A percentile compares a stretch with the other conserved stretches of the same genome.
Conservation (phyloP, 78 protist species). For the Parvularia atlantis region DNA sequence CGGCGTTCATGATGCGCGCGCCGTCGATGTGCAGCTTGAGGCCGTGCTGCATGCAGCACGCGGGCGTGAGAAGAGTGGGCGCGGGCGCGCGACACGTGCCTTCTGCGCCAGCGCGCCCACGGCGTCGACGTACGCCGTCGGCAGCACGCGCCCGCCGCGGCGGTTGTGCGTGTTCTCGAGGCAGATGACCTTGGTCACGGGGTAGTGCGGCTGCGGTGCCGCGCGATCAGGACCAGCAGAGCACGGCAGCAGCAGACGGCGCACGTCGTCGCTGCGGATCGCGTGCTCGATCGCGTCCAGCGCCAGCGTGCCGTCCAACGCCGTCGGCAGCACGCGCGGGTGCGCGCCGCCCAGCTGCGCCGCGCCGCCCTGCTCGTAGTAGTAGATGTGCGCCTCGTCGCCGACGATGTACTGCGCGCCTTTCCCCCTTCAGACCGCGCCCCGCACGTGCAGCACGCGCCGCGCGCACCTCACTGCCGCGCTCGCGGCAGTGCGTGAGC, state of each 20-base stretch:
- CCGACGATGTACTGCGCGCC: no score
- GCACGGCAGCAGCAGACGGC: no score
- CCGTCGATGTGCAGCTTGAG: constrained; percentile 47
- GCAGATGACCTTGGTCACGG: constrained; percentile 11
- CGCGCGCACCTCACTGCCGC: neutral
- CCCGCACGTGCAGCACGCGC: no score
- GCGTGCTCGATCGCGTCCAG: constrained; percentile 1
- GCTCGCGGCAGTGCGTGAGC: constrained; percentile 3
- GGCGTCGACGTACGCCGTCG: neutral
- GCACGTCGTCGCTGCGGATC: no score
- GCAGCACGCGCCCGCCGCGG: constrained; percentile 21
- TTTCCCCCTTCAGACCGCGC: no score
- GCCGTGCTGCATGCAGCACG: neutral
- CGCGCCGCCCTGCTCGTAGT: neutral
- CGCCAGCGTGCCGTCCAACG: constrained; percentile 5
- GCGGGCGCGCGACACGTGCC: no score
- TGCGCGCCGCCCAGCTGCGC: neutral
- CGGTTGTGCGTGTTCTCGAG: constrained; percentile 36
- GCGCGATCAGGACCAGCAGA: no score
- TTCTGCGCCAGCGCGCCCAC: neutral
- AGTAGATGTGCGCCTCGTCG: neutral
- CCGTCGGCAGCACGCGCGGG: neutral
- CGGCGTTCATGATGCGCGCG: constrained; percentile 44
- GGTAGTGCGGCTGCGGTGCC: constrained; percentile 33
- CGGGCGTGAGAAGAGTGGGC: neutral